Base-by-base conservation (phyloP, 192 early-diverging fungal genomes). In the Umbelopsis sp. region DNA sequence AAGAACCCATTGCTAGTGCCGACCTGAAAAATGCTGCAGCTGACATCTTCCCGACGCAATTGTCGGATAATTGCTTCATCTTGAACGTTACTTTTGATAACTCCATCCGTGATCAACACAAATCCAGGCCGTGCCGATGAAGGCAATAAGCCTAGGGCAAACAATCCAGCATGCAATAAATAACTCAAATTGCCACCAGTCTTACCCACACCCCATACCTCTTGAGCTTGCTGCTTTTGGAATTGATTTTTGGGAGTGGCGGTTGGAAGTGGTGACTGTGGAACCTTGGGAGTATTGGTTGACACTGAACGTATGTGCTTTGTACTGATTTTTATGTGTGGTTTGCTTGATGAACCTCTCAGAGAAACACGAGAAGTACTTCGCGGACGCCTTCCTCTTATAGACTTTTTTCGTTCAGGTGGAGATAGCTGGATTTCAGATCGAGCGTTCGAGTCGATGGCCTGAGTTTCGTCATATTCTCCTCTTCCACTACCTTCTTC, bases 1-100 rank as follows among this genome's bases (percentile, higher is more conserved):
- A 83, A 83, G 41, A 87, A 88, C 1, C 85, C 90, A 31, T 86
- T 75, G 38, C 85, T 71, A 4, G 82, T 82, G 0, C 93, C 93
- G n/a, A 95, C 81, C 66, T 93, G 93, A 9, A 95, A 76, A 31
- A 95, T 82, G 22, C 84, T 86, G 65, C 89, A 92, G 25, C 79
- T 82, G 7, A 91, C 85, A 66, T 89, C 84, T 26, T 88, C 83
- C 22, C 86, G 86, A 62, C 87, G 86, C 4, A 89, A 77, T 66
- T 87, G 85, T 45, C 86, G 83, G 6, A 92, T 75, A 25, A 86
- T 77, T n/a, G 82, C 76, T 38, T 86, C 85, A 24, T 85, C 85
- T 47, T 85, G 82, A 0, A 87, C 74, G 73, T 90, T 92, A 10
- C 91, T 93, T 65, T 91, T 89, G 36, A 91, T 84, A 24, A 92